Evolutionary conservation across 163 green algal species (phyloP), one percentile per base, ranked within the genome.

Genomic region (Coccomyxa subellipsoidea): DNA sequence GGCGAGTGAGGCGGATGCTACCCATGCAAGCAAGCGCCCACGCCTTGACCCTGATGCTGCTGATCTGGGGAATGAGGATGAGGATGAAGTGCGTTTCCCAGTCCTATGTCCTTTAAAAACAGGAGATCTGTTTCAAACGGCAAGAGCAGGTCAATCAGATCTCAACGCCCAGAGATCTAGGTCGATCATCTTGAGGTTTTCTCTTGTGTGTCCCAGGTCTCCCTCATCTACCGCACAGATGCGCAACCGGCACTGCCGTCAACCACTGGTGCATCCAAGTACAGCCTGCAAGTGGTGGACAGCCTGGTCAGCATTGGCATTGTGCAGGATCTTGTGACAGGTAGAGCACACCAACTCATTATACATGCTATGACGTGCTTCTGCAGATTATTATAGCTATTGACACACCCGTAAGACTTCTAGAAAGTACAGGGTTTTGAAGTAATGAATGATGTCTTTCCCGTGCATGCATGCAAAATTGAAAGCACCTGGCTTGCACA

Each of bases 231-330:
- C 54, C 39, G 54, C 12, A 47, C 70, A 27, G 70, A 38, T n/a
- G 70, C 32, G 32, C 32, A 40, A 31, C 70, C 18, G 10, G 18
- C 18, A 1, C 18, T 38, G 70, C 70, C 34, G 32, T n/a, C 32
- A 38, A 18, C 32, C 5, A 31, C 34, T n/a, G 70, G 70, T 40
- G 70, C 70, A n/a, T 77, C 70, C 32, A 7, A 23, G 70, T 77
- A 47, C 34, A 40, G 34, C 4, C 32, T 77, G 76, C n/a, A 84
- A 72, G 83, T 81, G 27, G 31, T 79, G 37, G 83, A 87, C 72
- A 79, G 37, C 31, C 80, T 93, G n/a, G 76, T 82, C 37, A 88
- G 94, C 4, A 82, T 93, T 32, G 93, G 90, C 6, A 90, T 93
- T 0, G 80, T 93, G n/a, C 85, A 87, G 18, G 86, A 92, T 81